Base-by-base conservation (phyloP, 192 early-diverging fungal species). In the Coemansia sp. region DNA sequence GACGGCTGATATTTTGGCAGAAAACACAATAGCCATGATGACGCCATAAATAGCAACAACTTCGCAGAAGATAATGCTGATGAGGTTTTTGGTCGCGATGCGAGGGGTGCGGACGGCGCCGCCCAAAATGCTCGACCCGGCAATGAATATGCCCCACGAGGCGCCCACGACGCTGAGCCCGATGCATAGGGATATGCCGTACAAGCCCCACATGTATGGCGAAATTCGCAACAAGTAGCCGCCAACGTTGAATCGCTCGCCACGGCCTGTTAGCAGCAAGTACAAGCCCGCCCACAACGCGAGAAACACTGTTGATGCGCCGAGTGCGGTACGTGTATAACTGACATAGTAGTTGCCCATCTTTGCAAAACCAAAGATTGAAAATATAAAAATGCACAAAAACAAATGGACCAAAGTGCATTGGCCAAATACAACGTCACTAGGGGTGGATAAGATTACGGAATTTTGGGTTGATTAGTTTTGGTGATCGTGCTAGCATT, bases 41-140 rank as follows among this genome's bases (percentile, higher is more conserved):
- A 98, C 85, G 59, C 96, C 96, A 82, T 98, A 98, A 64, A 98
- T 98, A 63, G 95, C 96, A 10, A 98, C 96, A 52, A 97, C 97
- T 83, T 98, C 97, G 82, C 95, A 98, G 71, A 98, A 98, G 73
- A 97, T 98, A 65, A 98, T 95, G 68, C 92, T 93, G 77, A 98
- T 95, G 66, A 98, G 85, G 85, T 98, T 98, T 81, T 95, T 95
- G 23, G 95, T 95, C 50, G 90, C 85, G 64, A 98, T 97, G 28
- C 97, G 85, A 59, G 97, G 97, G 3, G 93, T 86, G 47, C 86
- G 83, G 47, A 98, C 93, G 12, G 91, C 93, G 19, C 85, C 94
- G 68, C 94, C 96, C 17, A 98, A 82, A 23, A 98, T 84, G 63
- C 85, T 87, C 23, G 91, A 84, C n/a, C 94, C 96, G 15, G 92